These are phyloP conservation scores for Ophiostoma novo-ulmi DNA, from an alignment of 2,329 filamentous ascomycete species.

Conservation along the genomic window DNA sequence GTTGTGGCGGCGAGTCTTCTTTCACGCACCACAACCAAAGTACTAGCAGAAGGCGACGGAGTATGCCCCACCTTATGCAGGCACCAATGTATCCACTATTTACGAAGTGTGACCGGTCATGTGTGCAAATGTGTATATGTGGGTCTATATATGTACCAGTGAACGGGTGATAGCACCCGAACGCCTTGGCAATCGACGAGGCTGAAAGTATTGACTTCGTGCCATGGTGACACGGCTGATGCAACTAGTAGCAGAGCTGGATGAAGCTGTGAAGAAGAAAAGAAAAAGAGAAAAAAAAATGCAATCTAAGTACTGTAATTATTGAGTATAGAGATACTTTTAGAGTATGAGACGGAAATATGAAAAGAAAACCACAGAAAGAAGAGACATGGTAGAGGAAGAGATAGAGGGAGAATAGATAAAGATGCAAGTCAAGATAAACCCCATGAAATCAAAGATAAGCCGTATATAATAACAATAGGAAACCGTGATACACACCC, in stretches of 20 bases:
- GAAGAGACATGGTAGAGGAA: neutral
- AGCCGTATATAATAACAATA: neutral
- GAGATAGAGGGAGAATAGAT: neutral
- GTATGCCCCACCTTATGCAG: neutral
- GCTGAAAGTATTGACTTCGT: neutral
- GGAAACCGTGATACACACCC: constrained; percentile 1
- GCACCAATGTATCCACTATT: neutral
- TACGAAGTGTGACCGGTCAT: neutral
- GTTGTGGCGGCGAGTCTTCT: neutral
- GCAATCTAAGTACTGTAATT: neutral
- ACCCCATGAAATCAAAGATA: neutral
- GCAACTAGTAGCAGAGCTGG: no score
- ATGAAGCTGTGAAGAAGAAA: neutral
- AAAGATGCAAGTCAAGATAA: neutral
- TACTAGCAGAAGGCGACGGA: no score
- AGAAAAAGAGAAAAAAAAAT: neutral
- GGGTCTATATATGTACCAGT: neutral
- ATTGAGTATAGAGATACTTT: neutral
- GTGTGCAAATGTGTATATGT: neutral
- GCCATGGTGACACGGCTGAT: neutral
- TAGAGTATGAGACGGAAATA: neutral
- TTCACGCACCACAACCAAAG: neutral
- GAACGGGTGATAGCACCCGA: neutral
- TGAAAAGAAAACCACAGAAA: neutral
- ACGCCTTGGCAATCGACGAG: neutral